Conservation (phyloP, 1,284 basidiomycete genomes). For the Coniferiporia weirii region DNA sequence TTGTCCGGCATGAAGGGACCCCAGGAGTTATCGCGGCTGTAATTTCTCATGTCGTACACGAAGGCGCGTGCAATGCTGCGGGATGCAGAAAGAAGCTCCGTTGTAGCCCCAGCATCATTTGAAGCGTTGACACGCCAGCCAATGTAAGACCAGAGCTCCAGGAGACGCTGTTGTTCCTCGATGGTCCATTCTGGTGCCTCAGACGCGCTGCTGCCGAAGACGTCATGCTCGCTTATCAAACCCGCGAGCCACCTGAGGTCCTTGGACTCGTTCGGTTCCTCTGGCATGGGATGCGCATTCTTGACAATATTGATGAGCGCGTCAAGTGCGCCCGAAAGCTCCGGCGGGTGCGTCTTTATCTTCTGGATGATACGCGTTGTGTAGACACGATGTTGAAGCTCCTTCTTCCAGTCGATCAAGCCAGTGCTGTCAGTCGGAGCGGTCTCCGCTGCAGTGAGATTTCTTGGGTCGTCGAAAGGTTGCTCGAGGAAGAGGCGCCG, state of each 20-base stretch:
- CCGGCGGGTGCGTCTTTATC: slow-evolving; percentile 20
- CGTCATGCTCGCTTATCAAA: slow-evolving; percentile 5
- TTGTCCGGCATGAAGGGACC: slow-evolving; percentile 43
- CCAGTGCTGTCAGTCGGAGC: slow-evolving; percentile 17
- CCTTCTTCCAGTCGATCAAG: slow-evolving; percentile 26
- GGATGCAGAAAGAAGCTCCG: slow-evolving; percentile 21
- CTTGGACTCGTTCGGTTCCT: slow-evolving; percentile 21
- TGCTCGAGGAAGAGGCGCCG: slow-evolving; percentile 50
- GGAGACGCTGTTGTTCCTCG: slow-evolving; percentile 27
- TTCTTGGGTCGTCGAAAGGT: slow-evolving; percentile 57
- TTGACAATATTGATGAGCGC: slow-evolving; percentile 39
- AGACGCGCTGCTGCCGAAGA: slow-evolving; percentile 25
- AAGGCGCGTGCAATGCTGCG: slow-evolving; percentile 47
- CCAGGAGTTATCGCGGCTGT: slow-evolving; percentile 43
- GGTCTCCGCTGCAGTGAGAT: slow-evolving; percentile 31
- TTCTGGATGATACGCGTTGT: slow-evolving; percentile 25
- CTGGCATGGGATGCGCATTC: slow-evolving; percentile 33
- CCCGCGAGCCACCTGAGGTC: slow-evolving; percentile 14
- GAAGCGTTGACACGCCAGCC: slow-evolving; percentile 13
- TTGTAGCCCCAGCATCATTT: not conserved
- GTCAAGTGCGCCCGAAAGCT: slow-evolving; percentile 35
- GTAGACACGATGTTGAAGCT: slow-evolving; percentile 29
- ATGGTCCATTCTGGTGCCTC: not conserved
- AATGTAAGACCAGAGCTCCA: slow-evolving; percentile 15
- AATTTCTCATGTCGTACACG: slow-evolving; percentile 62